phyloP scores from a whole-genome alignment of 2,329 filamentous ascomycete genomes.

The Stachybotrys chlorohalonatus region DNA sequence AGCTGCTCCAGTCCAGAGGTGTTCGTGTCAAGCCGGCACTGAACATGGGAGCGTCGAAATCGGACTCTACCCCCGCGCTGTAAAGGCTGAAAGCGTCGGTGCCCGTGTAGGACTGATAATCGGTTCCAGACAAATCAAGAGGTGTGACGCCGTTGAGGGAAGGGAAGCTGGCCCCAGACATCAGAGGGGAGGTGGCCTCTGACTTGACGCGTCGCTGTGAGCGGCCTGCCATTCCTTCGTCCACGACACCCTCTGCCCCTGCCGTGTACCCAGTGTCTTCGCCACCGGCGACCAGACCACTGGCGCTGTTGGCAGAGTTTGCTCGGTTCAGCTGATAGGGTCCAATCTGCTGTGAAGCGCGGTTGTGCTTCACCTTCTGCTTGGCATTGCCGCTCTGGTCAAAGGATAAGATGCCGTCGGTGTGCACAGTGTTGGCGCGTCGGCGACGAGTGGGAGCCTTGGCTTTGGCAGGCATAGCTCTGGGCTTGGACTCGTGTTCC shows the following conservation, averaged over 20 bases:
- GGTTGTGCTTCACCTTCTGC: slow-evolving; percentile 50
- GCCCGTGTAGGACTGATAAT: slow-evolving; percentile 39
- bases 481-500: slow-evolving; percentile 32
- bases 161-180: slow-evolving; percentile 40
- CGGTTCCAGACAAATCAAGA: slow-evolving; percentile 48
- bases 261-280: slow-evolving; percentile 27
- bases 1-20: slow-evolving; percentile 35
- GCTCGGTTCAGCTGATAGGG: slow-evolving; percentile 53
- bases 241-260: background rate
- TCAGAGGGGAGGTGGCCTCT: slow-evolving; percentile 50
- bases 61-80: slow-evolving; percentile 34
- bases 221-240: background rate
- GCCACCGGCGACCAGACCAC: slow-evolving; percentile 35
- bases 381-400: slow-evolving; percentile 59
- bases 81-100: slow-evolving; percentile 44
- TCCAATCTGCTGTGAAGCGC: slow-evolving; percentile 51
- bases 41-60: slow-evolving; percentile 49
- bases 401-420: slow-evolving; percentile 49
- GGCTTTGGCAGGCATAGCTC: slow-evolving; percentile 19
- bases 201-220: slow-evolving; percentile 44
- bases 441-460: slow-evolving; percentile 39
- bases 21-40: slow-evolving; percentile 52
- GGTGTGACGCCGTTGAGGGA: slow-evolving; percentile 46
- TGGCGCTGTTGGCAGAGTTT: slow-evolving; percentile 46
- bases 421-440: slow-evolving; percentile 53